Evolutionary conservation across 2,329 filamentous ascomycete species (phyloP).

Genomic region (Penicillium rolfsii): DNA sequence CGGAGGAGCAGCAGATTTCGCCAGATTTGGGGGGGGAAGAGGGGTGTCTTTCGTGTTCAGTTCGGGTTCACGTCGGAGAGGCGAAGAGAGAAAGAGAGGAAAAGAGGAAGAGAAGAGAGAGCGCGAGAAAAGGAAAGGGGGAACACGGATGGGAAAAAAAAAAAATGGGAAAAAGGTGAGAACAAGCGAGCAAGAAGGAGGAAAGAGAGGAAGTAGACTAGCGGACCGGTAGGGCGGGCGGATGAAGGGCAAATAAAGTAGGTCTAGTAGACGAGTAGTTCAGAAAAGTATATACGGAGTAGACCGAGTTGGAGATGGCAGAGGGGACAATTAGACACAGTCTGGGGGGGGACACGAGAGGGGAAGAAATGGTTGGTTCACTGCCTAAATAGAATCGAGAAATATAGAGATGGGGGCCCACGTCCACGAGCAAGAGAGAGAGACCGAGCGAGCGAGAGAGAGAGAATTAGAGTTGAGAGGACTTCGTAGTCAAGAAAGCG

Average conservation of each 20-base stretch:
- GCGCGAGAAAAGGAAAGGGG: background rate
- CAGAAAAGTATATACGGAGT: background rate
- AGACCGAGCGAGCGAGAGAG: background rate
- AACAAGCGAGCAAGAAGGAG: constrained; percentile 7
- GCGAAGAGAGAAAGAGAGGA: background rate
- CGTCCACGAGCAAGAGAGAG: background rate
- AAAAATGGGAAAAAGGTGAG: constrained; percentile 11
- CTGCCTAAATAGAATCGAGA: no score
- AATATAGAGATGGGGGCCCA: background rate
- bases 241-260: constrained; percentile 4
- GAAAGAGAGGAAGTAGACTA: background rate
- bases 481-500: no score
- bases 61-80: background rate
- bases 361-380: background rate
- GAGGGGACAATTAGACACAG: background rate
- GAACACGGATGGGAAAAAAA: background rate
- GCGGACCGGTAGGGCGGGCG: background rate
- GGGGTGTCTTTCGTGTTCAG: no score
- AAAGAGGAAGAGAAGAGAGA: background rate
- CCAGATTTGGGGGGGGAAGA: no score
- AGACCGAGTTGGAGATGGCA: background rate
- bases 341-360: background rate
- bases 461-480: background rate
- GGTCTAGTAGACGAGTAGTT: background rate
- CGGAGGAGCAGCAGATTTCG: constrained; percentile 4